phyloP scores from a whole-genome alignment of 768 basidiomycete species.

The Aureoboletus auriporus region DNA sequence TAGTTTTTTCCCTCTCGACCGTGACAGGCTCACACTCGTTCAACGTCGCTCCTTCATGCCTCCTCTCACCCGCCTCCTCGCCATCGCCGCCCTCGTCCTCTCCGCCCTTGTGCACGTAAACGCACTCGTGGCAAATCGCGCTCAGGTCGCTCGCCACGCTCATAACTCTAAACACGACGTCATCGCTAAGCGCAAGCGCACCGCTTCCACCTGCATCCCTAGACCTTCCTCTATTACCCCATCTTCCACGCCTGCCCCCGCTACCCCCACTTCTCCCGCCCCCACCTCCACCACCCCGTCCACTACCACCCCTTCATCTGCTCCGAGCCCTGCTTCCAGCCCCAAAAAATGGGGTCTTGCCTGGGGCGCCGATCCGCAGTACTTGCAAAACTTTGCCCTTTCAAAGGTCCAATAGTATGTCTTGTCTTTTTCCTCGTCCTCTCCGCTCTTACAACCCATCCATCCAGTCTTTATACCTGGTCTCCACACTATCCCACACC shows the following conservation, averaged over 20 bases:
- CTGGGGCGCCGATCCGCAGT: not conserved
- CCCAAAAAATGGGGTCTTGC: slow-evolving; percentile 56
- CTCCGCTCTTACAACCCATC: not conserved
- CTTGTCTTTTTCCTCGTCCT: not conserved
- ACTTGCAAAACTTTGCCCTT: slow-evolving; percentile 47
- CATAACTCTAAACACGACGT: slow-evolving; percentile 37
- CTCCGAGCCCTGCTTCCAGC: slow-evolving; percentile 14
- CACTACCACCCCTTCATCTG: slow-evolving; percentile 16
- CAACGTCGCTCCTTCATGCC: slow-evolving; percentile 40
- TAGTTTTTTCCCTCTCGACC: slow-evolving; percentile 14
- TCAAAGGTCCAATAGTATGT: slow-evolving; percentile 41
- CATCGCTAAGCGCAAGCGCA: slow-evolving; percentile 49
- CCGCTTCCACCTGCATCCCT: slow-evolving; percentile 53
- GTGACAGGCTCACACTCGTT: slow-evolving; percentile 17
- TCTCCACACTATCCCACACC: slow-evolving; percentile 37
- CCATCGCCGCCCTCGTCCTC: slow-evolving; percentile 55
- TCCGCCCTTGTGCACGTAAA: slow-evolving; percentile 43
- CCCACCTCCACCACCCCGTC: slow-evolving; percentile 12
- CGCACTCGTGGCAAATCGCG: slow-evolving; percentile 45
- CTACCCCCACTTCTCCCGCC: slow-evolving; percentile 13
- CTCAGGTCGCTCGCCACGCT: slow-evolving; percentile 43
- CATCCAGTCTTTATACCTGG: slow-evolving; percentile 62
- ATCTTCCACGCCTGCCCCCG: not conserved
- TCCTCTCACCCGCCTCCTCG: slow-evolving; percentile 40
- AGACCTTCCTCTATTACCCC: slow-evolving; percentile 24